Base-by-base conservation (phyloP, 163 green algal species). In the Chlorella variabilis region DNA sequence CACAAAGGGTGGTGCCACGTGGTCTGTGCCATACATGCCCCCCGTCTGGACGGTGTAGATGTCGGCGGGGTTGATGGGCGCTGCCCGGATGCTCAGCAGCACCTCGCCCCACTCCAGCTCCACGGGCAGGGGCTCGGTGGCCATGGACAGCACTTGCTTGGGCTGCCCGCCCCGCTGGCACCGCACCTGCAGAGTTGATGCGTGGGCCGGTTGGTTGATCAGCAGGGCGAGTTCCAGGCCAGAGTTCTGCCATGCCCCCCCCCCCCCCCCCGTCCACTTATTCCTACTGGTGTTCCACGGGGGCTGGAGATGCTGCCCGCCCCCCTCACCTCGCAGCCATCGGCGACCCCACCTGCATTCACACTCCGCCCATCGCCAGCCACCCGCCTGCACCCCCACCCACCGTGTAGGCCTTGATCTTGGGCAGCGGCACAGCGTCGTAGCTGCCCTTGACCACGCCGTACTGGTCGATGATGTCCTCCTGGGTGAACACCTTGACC, bases 401-500 rank as follows among this genome's bases (percentile, higher is more conserved):
- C 65, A 84, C 85, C 62, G 78, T 85, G 83, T 90, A 88, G 1
- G 89, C 84, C 54, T 87, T 82, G 75, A 93, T 90, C 39, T 70
- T 76, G 15, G 91, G 91, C 65, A 98, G 86, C 20, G 87, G 78
- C 18, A 97, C 91, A 9, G 87, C 63, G 13, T 95, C 87, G 75
- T 98, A 98, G 45, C 87, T 94, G 29, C 86, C 86, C 49, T 94
- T 93, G 0, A 90, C 87, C 34, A 98, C 94, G 3, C 95, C 95
- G 86, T 91, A 98, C 74, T 91, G 84, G 33, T 94, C 91, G 2
- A 93, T 89, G 23, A 95, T 90, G 27, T 91, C 88, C 21, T 98
- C 95, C 31, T 89, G 82, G 21, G 91, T 95, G 88, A 92, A 96
- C 5, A 94, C 74, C 36, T 85, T 81, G 2, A 77, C 54, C 7